Evolutionary conservation across 2,329 filamentous ascomycete genomes (phyloP), one percentile per base, ranked within the genome.

Genomic region (Pseudogymnoascus sp.): DNA sequence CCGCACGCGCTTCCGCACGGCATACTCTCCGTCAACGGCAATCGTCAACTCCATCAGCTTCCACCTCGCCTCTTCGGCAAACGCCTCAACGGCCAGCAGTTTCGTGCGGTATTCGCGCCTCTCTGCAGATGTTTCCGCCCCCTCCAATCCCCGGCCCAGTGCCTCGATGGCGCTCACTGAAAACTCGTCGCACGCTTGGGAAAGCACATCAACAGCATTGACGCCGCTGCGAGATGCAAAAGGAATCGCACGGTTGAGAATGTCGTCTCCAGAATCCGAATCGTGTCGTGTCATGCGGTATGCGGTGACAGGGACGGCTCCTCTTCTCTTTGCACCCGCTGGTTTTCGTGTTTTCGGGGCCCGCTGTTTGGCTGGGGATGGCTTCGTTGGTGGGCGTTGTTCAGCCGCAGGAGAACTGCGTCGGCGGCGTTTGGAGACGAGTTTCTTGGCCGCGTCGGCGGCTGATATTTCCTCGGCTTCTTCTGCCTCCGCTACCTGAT

Each of bases 151-250:
- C 33, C 80, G 76, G 43, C 78, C 73, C 1, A 85, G 70, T 57
- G 78, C 78, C 1, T 74, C 73, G 33, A 86, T 69, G 12, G 76
- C 79, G 2, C 76, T 73, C n/a, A 76, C 77, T 18, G 86, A 75
- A 33, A 86, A 77, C 67, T 87, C 84, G 35, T 84, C 79, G 68
- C 82, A 87, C 12, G 86, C 77, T 64, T 86, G 80, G 5, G 80
- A 76, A 37, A 88, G 75, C 1, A 87, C 84, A 65, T 88, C 85
- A 2, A 87, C 75, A 0, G 81, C 77, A 57, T 84, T 88, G 65
- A 86, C 84, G 50, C 82, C 82, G 20, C 75, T 79, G 77, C 65
- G 66, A 54, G 79, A 81, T 0, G 77, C 74, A 63, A 81, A 83
- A 0, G 83, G 81, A 1, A 86, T 81, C 4, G 82, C 79, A 1